Evolutionary conservation across 345 rosid species (phyloP).

Genomic region (Boechera retrofracta): DNA sequence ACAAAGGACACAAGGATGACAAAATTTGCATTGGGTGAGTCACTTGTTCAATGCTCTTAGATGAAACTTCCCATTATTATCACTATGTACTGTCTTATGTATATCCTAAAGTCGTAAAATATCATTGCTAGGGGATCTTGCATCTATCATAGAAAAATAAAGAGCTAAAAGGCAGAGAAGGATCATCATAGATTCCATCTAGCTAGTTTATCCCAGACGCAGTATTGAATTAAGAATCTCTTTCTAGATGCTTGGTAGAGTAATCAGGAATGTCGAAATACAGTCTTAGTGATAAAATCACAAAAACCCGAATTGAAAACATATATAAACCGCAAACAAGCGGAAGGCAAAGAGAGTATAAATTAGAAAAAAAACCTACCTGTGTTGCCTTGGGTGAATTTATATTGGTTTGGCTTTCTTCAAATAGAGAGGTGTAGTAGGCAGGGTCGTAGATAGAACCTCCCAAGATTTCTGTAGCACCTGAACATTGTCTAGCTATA

Average conservation of each 20-base stretch:
- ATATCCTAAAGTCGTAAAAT: not conserved
- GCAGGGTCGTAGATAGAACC: conserved; percentile 83
- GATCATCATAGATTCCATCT: conserved; percentile 1
- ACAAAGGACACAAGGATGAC: conserved; percentile 1
- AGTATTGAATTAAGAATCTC: not conserved
- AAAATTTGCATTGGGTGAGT: not conserved
- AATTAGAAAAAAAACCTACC: conserved; percentile 28
- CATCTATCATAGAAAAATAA: conserved; percentile 12
- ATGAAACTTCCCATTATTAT: conserved; percentile 11
- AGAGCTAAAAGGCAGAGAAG: conserved; percentile 19
- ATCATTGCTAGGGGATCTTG: conserved; percentile 25
- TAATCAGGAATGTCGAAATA: conserved; percentile 14
- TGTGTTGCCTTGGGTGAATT: conserved; percentile 30
- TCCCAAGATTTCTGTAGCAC: conserved; percentile 67
- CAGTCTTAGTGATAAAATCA: not conserved
- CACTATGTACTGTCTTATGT: conserved; percentile 4
- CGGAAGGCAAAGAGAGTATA: not conserved
- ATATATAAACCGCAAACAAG: not conserved
- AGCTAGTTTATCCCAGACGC: conserved; percentile 3
- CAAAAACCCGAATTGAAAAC: not conserved
- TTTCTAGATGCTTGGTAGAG: not conserved
- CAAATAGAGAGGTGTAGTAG: conserved; percentile 80
- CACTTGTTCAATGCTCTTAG: not conserved
- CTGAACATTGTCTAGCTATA: conserved; percentile 55
- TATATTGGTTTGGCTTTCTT: conserved; percentile 58